Evolutionary conservation across 768 basidiomycete species (phyloP).

Genomic region (Scleroderma bovista): DNA sequence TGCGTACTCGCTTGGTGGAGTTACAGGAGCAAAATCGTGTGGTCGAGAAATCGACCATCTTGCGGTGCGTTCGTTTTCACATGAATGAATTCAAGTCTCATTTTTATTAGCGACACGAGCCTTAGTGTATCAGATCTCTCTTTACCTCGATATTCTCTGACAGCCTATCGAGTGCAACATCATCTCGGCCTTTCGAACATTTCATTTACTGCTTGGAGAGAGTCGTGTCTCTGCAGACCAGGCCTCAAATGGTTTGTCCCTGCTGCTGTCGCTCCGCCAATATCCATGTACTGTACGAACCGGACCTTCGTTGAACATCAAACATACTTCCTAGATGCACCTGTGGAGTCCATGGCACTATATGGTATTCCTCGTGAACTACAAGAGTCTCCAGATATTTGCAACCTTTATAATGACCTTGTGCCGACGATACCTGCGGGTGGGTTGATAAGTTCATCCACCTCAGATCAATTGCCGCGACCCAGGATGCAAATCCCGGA

Average conservation of each 20-base stretch:
- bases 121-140: conserved; percentile 14
- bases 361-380: conserved; percentile 77
- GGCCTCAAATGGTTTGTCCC: conserved; percentile 83
- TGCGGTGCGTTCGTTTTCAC: conserved; percentile 34
- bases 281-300: conserved; percentile 65
- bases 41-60: conserved; percentile 38
- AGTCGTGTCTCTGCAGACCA: conserved; percentile 78
- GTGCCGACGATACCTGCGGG: conserved; percentile 56
- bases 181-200: conserved; percentile 60
- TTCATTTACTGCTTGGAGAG: conserved; percentile 52
- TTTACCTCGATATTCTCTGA: conserved; percentile 10
- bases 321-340: conserved; percentile 53
- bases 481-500: conserved; percentile 92
- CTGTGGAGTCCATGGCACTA: conserved; percentile 68
- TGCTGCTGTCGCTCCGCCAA: conserved; percentile 80
- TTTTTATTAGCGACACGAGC: conserved; percentile 15
- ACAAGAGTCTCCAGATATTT: conserved; percentile 52
- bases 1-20: conserved; percentile 49
- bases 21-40: conserved; percentile 39
- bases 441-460: conserved; percentile 66
- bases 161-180: conserved; percentile 32
- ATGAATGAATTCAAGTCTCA: conserved; percentile 4
- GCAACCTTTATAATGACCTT: conserved; percentile 38
- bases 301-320: conserved; percentile 76
- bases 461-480: conserved; percentile 67